Base-by-base conservation (phyloP, 1,284 basidiomycete species). In the Trametes hirsuta region DNA sequence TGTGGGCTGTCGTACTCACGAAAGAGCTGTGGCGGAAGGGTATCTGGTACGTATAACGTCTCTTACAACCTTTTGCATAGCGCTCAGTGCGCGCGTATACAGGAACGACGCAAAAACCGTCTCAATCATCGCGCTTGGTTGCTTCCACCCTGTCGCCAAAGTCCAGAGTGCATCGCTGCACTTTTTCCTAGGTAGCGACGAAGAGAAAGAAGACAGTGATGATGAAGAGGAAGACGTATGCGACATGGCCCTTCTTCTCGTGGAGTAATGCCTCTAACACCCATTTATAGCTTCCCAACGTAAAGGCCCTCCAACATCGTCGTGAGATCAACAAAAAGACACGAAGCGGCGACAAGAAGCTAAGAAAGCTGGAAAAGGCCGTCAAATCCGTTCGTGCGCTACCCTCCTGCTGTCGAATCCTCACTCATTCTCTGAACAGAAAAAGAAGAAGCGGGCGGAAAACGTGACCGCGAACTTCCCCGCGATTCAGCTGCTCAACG, bases 1-100 rank as follows among this genome's bases (percentile, higher is more conserved):
- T 98, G 84, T 99, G 97, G 97, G 97, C 97, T 1, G 90, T 99
- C 46, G 91, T 97, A 50, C 77, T 99, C 55, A 94, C 96, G 14
- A 92, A 94, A 71, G 96, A 99, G 69, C 80, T 99, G 25, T 99
- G 97, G 97, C 86, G 85, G 68, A 98, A 97, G 76, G 87, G 89
- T 37, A 87, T 97, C 41, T 99, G 97, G 95, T 91, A 65, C 61
- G 84, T 77, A 56, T 37, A 10, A 18, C 9, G 52, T 4, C 25
- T 6, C 22, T 2, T 6, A 1, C 30, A 4, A 10, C 14, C 39
- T 39, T 11, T 22, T 45, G 11, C n/a, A 25, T n/a, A 25, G 14
- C 21, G 41, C 40, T 53, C 46, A 46, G 34, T 25, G 14, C 22
- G 21, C 14, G 4, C 37, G 11, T 37, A 41, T 25, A 2, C 22